phyloP scores from a whole-genome alignment of 352 stramenopile genomes.

The Stephanocyclus meneghinianus region DNA sequence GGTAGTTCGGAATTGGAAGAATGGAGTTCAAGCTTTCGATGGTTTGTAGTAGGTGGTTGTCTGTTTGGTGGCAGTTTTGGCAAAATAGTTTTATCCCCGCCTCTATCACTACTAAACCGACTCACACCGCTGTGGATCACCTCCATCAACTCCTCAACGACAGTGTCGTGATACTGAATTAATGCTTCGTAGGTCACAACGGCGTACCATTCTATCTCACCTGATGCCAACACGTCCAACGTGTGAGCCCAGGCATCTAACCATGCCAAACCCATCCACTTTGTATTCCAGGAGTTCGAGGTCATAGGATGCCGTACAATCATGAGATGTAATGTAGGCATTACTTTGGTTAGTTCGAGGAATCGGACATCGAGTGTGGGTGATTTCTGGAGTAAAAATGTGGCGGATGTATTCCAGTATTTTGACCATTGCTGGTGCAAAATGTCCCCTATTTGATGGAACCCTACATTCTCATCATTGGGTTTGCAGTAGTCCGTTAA shows the following conservation, averaged over 20 bases:
- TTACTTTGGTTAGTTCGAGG: conserved; percentile 24
- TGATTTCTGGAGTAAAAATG: conserved; percentile 33
- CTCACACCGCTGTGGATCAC: conserved; percentile 29
- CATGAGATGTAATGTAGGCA: conserved; percentile 32
- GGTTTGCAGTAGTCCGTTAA: conserved; percentile 10
- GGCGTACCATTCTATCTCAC: conserved; percentile 41
- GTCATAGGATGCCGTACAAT: conserved; percentile 42
- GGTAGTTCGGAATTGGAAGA: background rate
- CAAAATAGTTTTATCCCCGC: background rate
- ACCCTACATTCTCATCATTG: background rate
- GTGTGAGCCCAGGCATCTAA: conserved; percentile 16
- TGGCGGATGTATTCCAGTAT: conserved; percentile 18
- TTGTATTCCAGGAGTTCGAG: conserved; percentile 19
- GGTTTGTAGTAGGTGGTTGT: background rate
- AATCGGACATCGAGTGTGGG: conserved; percentile 31
- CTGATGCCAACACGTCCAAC: conserved; percentile 14
- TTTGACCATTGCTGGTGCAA: conserved; percentile 9
- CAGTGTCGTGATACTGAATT: conserved; percentile 20
- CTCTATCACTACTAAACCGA: background rate
- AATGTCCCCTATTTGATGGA: conserved; percentile 3
- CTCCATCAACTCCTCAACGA: conserved; percentile 40
- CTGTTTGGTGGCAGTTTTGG: background rate
- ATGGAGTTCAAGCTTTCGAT: background rate
- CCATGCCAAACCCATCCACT: conserved; percentile 18
- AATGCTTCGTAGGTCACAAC: conserved; percentile 43